Conservation (phyloP, 1,284 basidiomycete species). For the Melampsora medusae region DNA sequence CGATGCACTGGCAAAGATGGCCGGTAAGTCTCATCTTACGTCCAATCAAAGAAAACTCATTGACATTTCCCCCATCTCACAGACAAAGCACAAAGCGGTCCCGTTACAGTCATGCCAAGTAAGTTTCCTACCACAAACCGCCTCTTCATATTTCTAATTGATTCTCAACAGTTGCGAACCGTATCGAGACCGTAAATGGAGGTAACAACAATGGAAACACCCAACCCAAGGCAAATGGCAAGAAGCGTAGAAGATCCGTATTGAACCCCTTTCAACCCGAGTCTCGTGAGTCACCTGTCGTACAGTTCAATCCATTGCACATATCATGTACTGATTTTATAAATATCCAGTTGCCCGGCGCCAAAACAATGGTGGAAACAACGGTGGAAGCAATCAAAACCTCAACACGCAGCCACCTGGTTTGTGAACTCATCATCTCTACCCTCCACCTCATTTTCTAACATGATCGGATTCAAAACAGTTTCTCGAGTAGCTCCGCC, state of each 20-base stretch:
- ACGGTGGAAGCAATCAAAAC: no score
- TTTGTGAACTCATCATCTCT: no score
- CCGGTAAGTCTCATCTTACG: conserved; percentile 15
- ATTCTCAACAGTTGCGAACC: conserved; percentile 24
- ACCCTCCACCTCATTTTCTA: not conserved
- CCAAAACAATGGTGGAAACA: not conserved
- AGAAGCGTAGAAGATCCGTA: not conserved
- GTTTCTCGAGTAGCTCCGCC: conserved; percentile 2
- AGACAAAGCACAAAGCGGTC: conserved; percentile 36
- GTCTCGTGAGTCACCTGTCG: no score
- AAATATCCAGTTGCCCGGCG: not conserved
- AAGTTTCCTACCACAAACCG: not conserved
- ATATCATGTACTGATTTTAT: no score
- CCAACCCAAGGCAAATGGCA: not conserved
- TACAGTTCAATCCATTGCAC: no score
- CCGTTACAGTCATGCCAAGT: conserved; percentile 35
- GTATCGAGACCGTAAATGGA: conserved; percentile 21
- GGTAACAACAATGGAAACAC: not conserved
- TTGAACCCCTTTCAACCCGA: not conserved
- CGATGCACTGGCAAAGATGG: conserved; percentile 17
- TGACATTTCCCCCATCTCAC: not conserved
- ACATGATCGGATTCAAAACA: not conserved
- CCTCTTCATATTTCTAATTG: not conserved
- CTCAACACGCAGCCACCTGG: no score
- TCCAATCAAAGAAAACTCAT: not conserved